Conservation (phyloP, 306 rosid genomes). For the Rosa lucieae region DNA sequence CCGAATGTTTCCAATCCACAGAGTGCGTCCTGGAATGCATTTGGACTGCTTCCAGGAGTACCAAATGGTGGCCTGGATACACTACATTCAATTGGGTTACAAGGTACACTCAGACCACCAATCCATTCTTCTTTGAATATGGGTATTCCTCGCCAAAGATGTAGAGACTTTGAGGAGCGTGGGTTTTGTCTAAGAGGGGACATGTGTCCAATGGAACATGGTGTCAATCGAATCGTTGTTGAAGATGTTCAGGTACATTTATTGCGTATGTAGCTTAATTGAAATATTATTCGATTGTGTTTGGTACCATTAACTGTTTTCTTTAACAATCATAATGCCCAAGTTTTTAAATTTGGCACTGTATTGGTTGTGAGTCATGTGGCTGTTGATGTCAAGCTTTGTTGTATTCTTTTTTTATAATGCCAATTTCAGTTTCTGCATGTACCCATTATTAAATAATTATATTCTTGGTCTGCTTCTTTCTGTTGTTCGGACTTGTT, state of each 20-base stretch:
- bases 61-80: slow-evolving; percentile 86
- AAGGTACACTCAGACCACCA: slow-evolving; percentile 79
- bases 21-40: slow-evolving; percentile 82
- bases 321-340: neutral
- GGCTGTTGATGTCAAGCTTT: neutral
- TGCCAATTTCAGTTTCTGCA: slow-evolving; percentile 1
- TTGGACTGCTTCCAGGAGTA: slow-evolving; percentile 76
- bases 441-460: neutral
- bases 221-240: slow-evolving; percentile 90
- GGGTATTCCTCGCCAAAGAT: slow-evolving; percentile 80
- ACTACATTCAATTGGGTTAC: slow-evolving; percentile 84
- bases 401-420: neutral
- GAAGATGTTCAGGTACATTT: slow-evolving; percentile 95
- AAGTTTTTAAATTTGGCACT: neutral
- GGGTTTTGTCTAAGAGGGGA: slow-evolving; percentile 99
- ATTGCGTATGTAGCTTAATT: neutral
- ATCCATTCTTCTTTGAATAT: slow-evolving; percentile 75
- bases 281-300: neutral
- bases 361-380: neutral
- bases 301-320: neutral
- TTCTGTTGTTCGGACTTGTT: neutral
- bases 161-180: slow-evolving; percentile 99
- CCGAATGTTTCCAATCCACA: slow-evolving; percentile 83
- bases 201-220: slow-evolving; percentile 99
- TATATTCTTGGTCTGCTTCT: neutral